Evolutionary conservation across 495 filamentous ascomycete species (phyloP), one percentile per base, ranked within the genome.

Genomic region (Penicillium tannophilum): DNA sequence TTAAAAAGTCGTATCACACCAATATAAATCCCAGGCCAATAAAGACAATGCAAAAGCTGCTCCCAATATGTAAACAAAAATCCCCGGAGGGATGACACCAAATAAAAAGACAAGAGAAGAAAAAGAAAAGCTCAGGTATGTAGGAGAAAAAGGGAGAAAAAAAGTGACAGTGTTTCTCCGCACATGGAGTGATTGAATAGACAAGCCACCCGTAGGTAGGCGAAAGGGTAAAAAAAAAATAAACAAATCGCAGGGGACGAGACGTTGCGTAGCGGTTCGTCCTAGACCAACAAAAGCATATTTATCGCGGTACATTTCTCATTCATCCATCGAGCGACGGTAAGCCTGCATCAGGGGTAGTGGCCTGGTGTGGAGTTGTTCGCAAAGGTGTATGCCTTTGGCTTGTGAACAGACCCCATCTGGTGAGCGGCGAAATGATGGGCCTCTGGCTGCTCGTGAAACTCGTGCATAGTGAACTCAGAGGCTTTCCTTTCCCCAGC

Each of bases 391-490:
- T 77, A 82, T 26, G 66, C 72, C 62, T 77, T 77, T 12, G 73
- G 69, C 56, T 73, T 73, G 41, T 77, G 74, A 10, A 56, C 51
- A 41, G 69, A 70, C 20, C 70, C 63, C 52, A 79, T 61, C 54
- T 78, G 76, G 17, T 79, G 73, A 6, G 76, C 67, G 20, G 69
- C 69, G 55, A 65, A 74, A 20, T 70, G 69, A 53, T 71, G 68
- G 2, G 71, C 69, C 58, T 74, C 73, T 51, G 76, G 71, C 55
- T 79, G 76, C 62, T 77, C 70, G 12, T 76, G 72, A 52, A 73
- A 79, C 42, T 80, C 74, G 30, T 74, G 72, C 56, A 81, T 76
- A 57, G 72, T 64, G 60, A 79, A 80, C 53, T 79, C 72, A 1
- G 72, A 64, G 10, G 59, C 63, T 62, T 77, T 78, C 47, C 64